phyloP scores from a whole-genome alignment of 306 rosid species.

The Cucurbita maxima region DNA sequence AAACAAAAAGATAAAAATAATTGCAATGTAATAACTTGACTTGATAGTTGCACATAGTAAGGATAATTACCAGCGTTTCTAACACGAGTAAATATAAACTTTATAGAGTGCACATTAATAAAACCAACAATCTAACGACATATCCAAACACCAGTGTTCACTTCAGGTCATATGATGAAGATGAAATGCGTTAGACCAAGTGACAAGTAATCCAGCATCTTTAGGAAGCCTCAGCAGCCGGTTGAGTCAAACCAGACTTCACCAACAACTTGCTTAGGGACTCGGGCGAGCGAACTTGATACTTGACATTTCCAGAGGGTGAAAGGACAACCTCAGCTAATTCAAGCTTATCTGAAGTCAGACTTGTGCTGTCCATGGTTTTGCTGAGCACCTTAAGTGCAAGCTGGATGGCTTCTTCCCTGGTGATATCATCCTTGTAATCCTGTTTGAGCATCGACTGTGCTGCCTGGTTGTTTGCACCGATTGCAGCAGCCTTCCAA shows the following conservation, averaged over 20 bases:
- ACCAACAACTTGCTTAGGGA: slow-evolving; percentile 19
- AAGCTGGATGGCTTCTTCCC: slow-evolving; percentile 27
- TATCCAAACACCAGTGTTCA: background rate
- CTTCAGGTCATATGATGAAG: background rate
- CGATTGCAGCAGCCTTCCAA: slow-evolving; percentile 27
- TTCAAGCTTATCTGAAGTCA: slow-evolving; percentile 31
- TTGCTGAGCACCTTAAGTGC: slow-evolving; percentile 34
- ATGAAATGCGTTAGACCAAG: background rate
- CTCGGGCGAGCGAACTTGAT: slow-evolving; percentile 24
- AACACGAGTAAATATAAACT: background rate
- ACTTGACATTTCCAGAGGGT: slow-evolving; percentile 25
- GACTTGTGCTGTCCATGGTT: slow-evolving; percentile 37
- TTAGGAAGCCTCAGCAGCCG: slow-evolving; percentile 18
- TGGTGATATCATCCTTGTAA: slow-evolving; percentile 23
- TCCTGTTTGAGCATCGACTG: slow-evolving; percentile 28
- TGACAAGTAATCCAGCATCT: background rate
- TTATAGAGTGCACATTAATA: background rate
- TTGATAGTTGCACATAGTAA: background rate
- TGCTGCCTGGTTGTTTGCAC: slow-evolving; percentile 31
- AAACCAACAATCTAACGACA: background rate
- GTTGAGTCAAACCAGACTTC: slow-evolving; percentile 28
- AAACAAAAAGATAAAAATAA: background rate
- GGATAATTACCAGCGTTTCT: background rate
- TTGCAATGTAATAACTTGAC: background rate
- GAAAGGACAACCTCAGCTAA: slow-evolving; percentile 25